These are phyloP conservation scores for Golubevia pallescens DNA, from an alignment of 1,284 basidiomycete species.

Conservation along the genomic window DNA sequence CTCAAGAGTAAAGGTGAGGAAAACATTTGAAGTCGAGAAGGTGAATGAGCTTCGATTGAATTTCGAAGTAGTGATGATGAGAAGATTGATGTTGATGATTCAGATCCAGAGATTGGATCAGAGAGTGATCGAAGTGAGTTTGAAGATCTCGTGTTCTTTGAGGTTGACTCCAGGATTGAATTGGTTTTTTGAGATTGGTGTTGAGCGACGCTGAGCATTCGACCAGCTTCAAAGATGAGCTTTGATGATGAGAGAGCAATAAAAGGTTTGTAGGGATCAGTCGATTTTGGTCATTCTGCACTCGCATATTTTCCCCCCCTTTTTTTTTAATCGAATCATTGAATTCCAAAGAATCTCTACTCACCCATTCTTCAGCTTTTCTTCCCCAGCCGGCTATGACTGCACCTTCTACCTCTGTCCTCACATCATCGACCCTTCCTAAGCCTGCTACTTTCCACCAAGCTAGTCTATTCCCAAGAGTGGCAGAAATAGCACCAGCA, in stretches of 20 bases:
- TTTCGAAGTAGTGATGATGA: neutral
- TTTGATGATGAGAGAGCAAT: slow-evolving; percentile 32
- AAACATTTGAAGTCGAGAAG: neutral
- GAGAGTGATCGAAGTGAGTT: neutral
- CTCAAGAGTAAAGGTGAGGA: neutral
- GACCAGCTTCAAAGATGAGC: slow-evolving; percentile 12
- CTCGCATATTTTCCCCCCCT: no score
- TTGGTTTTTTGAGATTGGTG: neutral
- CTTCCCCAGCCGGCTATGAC: slow-evolving; percentile 21
- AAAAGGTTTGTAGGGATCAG: no score
- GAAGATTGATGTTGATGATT: neutral
- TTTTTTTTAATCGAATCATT: neutral
- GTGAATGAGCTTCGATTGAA: neutral
- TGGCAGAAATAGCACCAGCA: slow-evolving; percentile 1
- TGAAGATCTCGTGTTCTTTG: neutral
- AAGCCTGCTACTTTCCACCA: slow-evolving; percentile 44
- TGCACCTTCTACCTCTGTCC: slow-evolving; percentile 32
- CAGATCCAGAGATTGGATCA: neutral
- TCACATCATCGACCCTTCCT: slow-evolving; percentile 50
- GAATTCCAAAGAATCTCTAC: neutral
- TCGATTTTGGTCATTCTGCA: no score
- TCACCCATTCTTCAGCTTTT: slow-evolving; percentile 24
- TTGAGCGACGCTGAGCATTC: slow-evolving; percentile 4
- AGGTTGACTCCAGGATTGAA: neutral
- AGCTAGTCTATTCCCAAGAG: slow-evolving; percentile 32